Percentiles rank a stretch among this genome's conserved stretches.
These are phyloP conservation scores for Ascochyta fabae DNA, from an alignment of 2,329 filamentous ascomycete genomes.

Conservation along the genomic window DNA sequence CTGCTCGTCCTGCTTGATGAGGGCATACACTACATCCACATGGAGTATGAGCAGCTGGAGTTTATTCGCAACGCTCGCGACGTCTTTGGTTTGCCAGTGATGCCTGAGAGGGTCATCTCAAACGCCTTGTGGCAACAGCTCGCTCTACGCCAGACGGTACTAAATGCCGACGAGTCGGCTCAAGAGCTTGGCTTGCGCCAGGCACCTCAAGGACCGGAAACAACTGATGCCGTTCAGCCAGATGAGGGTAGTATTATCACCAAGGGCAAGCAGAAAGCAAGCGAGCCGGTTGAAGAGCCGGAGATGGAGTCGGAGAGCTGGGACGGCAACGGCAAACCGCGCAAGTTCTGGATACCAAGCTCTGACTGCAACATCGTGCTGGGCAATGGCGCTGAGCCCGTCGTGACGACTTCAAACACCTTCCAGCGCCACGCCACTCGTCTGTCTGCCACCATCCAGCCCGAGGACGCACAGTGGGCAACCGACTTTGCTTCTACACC, in stretches of 20 bases:
- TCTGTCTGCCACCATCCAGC: constrained; percentile 59
- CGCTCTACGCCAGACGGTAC: constrained; percentile 61
- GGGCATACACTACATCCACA: constrained; percentile 66
- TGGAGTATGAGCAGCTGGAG: constrained; percentile 65
- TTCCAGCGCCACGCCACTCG: constrained; percentile 55
- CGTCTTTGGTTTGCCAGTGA: constrained; percentile 60
- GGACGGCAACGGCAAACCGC: constrained; percentile 60
- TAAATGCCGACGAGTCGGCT: constrained; percentile 59
- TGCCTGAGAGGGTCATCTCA: constrained; percentile 62
- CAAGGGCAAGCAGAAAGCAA: constrained; percentile 56
- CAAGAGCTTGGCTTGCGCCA: constrained; percentile 61
- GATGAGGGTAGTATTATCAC: constrained; percentile 27
- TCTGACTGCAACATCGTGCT: constrained; percentile 63
- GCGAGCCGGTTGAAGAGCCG: constrained; percentile 24
- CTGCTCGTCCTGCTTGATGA: constrained; percentile 63
- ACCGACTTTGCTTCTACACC: constrained; percentile 61
- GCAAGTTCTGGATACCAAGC: constrained; percentile 65
- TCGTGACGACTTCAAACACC: constrained; percentile 56
- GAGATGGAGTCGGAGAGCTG: constrained; percentile 58
- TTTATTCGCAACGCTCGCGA: constrained; percentile 60
- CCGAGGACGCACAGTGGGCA: constrained; percentile 63
- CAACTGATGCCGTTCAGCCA: constrained; percentile 22
- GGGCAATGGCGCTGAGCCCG: constrained; percentile 60
- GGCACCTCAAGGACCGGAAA: constrained; percentile 47
- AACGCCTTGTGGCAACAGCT: constrained; percentile 65